Conservation (phyloP, 2,329 filamentous ascomycete genomes). For the Acrodontium crateriforme region DNA sequence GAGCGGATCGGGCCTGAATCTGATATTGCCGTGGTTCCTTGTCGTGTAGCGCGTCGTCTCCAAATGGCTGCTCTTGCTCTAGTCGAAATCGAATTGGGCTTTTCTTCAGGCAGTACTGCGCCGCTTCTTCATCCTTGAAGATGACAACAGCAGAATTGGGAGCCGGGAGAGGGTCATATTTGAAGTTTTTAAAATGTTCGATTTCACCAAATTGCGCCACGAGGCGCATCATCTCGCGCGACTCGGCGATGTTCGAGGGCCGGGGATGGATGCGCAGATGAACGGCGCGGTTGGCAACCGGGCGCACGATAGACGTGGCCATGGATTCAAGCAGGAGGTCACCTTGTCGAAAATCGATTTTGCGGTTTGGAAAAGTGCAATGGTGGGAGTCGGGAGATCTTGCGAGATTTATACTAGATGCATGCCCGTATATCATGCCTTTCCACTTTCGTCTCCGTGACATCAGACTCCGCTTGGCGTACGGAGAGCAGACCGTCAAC, state of each 20-base stretch:
- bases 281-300: slow-evolving; percentile 29
- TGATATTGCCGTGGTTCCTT: slow-evolving; percentile 1
- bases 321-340: too few relatives aligned
- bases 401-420: too few relatives aligned
- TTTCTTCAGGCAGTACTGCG: slow-evolving; percentile 28
- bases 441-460: too few relatives aligned
- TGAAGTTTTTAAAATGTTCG: slow-evolving; percentile 33
- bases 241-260: slow-evolving; percentile 34
- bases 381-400: too few relatives aligned
- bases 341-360: too few relatives aligned
- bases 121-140: slow-evolving; percentile 28
- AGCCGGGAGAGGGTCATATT: slow-evolving; percentile 30
- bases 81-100: slow-evolving; percentile 35
- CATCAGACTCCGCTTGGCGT: too few relatives aligned
- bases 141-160: slow-evolving; percentile 33
- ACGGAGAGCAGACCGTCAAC: too few relatives aligned
- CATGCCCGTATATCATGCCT: too few relatives aligned
- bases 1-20: slow-evolving; percentile 13
- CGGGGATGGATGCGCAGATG: slow-evolving; percentile 35
- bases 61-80: slow-evolving; percentile 2
- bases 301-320: slow-evolving; percentile 12
- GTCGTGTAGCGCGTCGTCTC: not conserved
- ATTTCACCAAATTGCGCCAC: slow-evolving; percentile 37
- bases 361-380: too few relatives aligned
- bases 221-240: slow-evolving; percentile 34